These are phyloP conservation scores for Wickerhamiella kurtzmanii DNA, from an alignment of 805 yeast genomes.

Conservation along the genomic window DNA sequence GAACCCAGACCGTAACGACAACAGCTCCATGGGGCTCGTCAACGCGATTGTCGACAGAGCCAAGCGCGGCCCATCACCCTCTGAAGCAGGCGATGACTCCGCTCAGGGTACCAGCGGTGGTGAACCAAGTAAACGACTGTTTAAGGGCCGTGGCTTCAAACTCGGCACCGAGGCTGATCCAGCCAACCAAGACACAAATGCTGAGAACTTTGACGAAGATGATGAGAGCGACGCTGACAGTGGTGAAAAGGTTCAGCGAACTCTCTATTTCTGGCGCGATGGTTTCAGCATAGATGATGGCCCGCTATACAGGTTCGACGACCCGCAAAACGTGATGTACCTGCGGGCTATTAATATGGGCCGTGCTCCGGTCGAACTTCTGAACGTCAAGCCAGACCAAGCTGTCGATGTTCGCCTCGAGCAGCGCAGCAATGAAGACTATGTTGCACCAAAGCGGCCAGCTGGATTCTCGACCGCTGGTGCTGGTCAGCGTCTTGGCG, in stretches of 20 bases:
- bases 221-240: constrained; percentile 16
- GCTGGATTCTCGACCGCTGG: constrained; percentile 59
- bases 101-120: constrained; percentile 2
- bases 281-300: constrained; percentile 96
- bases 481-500: constrained; percentile 72
- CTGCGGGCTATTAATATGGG: constrained; percentile 75
- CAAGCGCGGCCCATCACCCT: constrained; percentile 15
- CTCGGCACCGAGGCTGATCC: constrained; percentile 23
- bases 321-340: constrained; percentile 71
- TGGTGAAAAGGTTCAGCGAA: constrained; percentile 49
- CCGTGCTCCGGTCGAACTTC: constrained; percentile 72
- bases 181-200: constrained; percentile 7
- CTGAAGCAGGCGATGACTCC: constrained; percentile 8
- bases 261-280: constrained; percentile 88
- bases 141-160: constrained; percentile 24
- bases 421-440: constrained; percentile 70
- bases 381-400: constrained; percentile 79
- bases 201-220: constrained; percentile 7
- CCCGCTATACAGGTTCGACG: constrained; percentile 71
- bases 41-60: constrained; percentile 28
- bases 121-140: constrained; percentile 5
- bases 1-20: constrained; percentile 35
- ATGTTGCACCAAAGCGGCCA: constrained; percentile 47
- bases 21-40: constrained; percentile 16
- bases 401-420: constrained; percentile 85